Evolutionary conservation across 306 rosid species (phyloP).

Genomic region (Castanea mollissima): DNA sequence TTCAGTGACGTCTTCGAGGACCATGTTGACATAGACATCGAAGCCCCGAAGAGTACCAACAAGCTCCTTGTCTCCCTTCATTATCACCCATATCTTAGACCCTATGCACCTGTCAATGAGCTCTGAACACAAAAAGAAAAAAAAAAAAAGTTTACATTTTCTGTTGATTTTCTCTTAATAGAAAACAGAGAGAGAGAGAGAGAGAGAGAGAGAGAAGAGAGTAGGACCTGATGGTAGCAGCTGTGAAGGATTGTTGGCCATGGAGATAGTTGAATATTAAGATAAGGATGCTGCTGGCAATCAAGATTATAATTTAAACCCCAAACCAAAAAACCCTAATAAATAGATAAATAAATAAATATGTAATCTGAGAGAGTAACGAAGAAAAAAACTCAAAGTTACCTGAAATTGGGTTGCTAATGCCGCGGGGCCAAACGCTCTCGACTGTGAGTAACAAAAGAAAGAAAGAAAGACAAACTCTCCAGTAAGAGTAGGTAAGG

Average conservation of each 20-base stretch:
- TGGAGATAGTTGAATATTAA: slow-evolving; percentile 9
- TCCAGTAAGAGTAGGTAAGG: too few relatives aligned
- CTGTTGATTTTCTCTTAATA: not conserved
- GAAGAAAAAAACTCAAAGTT: too few relatives aligned
- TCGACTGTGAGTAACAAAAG: too few relatives aligned
- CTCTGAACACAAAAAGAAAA: slow-evolving; percentile 49
- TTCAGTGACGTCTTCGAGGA: slow-evolving; percentile 96
- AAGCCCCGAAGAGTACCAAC: slow-evolving; percentile 94
- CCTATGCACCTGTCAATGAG: slow-evolving; percentile 95
- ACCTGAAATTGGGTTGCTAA: too few relatives aligned
- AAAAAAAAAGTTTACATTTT: not conserved
- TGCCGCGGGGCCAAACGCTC: too few relatives aligned
- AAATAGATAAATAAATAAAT: too few relatives aligned
- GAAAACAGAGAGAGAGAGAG: not conserved
- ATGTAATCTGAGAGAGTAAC: too few relatives aligned
- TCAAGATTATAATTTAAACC: too few relatives aligned
- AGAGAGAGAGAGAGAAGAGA: slow-evolving; percentile 2
- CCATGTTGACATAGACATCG: slow-evolving; percentile 98
- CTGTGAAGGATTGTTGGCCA: slow-evolving; percentile 98
- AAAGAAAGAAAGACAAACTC: too few relatives aligned
- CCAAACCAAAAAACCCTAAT: too few relatives aligned
- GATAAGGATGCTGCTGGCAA: too few relatives aligned
- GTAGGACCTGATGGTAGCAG: slow-evolving; percentile 75
- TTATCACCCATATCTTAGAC: slow-evolving; percentile 96
- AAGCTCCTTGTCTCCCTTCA: slow-evolving; percentile 99